A percentile compares a stretch with the other conserved stretches of the same genome.
Evolutionary conservation across 768 basidiomycete species (phyloP).

Genomic region (Lactifluus hygrophoroides): DNA sequence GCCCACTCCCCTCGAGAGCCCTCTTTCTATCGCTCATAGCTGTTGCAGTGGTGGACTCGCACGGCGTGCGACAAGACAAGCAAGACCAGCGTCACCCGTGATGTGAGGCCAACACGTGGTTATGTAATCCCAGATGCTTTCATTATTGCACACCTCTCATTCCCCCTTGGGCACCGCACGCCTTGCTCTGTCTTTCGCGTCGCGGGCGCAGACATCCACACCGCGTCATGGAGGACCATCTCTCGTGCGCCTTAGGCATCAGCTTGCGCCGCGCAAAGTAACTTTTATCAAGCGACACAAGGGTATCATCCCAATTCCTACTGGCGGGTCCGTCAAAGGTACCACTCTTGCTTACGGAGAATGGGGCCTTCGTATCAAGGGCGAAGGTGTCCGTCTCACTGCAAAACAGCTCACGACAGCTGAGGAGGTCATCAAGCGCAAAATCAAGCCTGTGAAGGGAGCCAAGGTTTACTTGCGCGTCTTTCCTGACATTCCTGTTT

Average conservation of each 20-base stretch:
- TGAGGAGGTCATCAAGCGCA: slow-evolving; percentile 82
- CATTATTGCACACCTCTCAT: slow-evolving; percentile 24
- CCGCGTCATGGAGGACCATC: slow-evolving; percentile 2
- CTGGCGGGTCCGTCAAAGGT: slow-evolving; percentile 86
- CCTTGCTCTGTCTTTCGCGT: slow-evolving; percentile 18
- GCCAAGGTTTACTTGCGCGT: slow-evolving; percentile 79
- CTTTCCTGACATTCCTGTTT: slow-evolving; percentile 96
- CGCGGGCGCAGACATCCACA: not conserved
- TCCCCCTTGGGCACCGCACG: slow-evolving; percentile 24
- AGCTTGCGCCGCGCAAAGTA: slow-evolving; percentile 76
- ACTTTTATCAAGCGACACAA: slow-evolving; percentile 88
- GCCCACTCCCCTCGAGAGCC: slow-evolving; percentile 10
- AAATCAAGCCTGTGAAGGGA: slow-evolving; percentile 85
- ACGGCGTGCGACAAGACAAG: not conserved
- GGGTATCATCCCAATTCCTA: slow-evolving; percentile 76
- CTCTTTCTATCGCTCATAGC: slow-evolving; percentile 20
- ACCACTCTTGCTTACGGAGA: slow-evolving; percentile 89
- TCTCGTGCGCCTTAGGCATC: slow-evolving; percentile 28
- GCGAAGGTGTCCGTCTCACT: slow-evolving; percentile 67
- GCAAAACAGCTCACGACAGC: slow-evolving; percentile 87
- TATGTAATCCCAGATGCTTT: slow-evolving; percentile 27
- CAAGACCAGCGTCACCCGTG: not conserved
- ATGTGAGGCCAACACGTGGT: not conserved
- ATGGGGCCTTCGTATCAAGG: slow-evolving; percentile 86
- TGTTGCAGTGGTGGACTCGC: not conserved